Percentiles rank a stretch among this genome's conserved stretches.
These are phyloP conservation scores for Cyclanthera cordifolia DNA, from an alignment of 306 rosid genomes.

Conservation along the genomic window DNA sequence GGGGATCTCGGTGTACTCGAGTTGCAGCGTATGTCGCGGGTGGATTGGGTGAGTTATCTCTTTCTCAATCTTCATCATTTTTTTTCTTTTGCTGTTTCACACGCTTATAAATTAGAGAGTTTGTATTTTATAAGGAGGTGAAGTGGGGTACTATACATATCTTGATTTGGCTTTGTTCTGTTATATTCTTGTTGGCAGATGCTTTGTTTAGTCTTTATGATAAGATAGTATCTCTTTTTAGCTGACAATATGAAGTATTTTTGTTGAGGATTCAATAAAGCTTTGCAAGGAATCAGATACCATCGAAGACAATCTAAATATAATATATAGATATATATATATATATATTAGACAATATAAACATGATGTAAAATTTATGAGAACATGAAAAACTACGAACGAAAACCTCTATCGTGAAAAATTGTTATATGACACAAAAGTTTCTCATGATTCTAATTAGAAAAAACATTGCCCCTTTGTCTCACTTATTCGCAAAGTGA, in stretches of 20 bases:
- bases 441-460: no score
- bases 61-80: conserved; percentile 6
- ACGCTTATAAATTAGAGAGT: not conserved
- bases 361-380: no score
- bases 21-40: conserved; percentile 33
- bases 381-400: no score
- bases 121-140: not conserved
- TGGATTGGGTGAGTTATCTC: conserved; percentile 38
- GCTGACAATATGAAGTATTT: not conserved
- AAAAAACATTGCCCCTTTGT: no score
- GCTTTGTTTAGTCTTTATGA: conserved; percentile 28
- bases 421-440: no score
- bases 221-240: conserved; percentile 17
- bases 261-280: no score
- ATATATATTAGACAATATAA: no score
- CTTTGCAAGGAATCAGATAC: not conserved
- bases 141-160: not conserved
- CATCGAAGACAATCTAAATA: not conserved
- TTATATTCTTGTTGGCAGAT: conserved; percentile 13
- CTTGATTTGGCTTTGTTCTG: not conserved
- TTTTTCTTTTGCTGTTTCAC: not conserved
- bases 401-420: no score
- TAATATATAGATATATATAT: not conserved
- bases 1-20: conserved; percentile 37
- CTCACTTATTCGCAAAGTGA: no score